phyloP scores from a whole-genome alignment of 495 filamentous ascomycete genomes.

The Ramalina peruviana region DNA sequence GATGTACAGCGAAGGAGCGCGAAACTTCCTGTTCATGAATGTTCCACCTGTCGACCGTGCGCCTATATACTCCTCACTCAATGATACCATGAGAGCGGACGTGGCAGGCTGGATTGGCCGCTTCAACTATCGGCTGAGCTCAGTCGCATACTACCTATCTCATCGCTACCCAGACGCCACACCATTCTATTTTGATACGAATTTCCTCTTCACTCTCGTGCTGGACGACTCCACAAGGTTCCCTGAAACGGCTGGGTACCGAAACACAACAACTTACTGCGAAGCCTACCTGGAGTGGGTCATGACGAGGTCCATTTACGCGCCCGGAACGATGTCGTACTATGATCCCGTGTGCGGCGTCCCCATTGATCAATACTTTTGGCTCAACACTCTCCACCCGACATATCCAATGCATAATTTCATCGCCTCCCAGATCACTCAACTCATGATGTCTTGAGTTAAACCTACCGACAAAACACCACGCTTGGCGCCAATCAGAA shows the following conservation, averaged over 20 bases:
- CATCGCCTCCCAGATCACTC: constrained; percentile 35
- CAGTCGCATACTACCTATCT: constrained; percentile 10
- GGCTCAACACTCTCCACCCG: constrained; percentile 48
- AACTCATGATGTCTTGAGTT: constrained; percentile 20
- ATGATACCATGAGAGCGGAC: neutral
- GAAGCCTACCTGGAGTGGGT: constrained; percentile 39
- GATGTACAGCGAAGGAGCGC: constrained; percentile 48
- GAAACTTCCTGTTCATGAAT: constrained; percentile 63
- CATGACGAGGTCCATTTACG: constrained; percentile 29
- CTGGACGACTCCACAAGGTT: constrained; percentile 37
- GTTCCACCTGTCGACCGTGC: constrained; percentile 56
- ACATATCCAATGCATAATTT: constrained; percentile 45
- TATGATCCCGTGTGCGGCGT: constrained; percentile 33
- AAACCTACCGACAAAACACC: neutral
- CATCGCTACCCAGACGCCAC: constrained; percentile 12
- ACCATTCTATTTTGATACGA: constrained; percentile 29
- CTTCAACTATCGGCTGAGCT: constrained; percentile 13
- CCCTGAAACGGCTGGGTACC: constrained; percentile 28
- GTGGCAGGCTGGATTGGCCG: constrained; percentile 13
- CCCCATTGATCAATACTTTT: constrained; percentile 47
- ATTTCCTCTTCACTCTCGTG: constrained; percentile 36
- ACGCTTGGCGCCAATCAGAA: neutral
- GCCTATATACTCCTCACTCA: constrained; percentile 3
- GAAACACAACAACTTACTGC: constrained; percentile 43
- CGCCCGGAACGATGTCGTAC: constrained; percentile 29